A percentile compares a stretch with the other conserved stretches of the same genome.
Conservation (phyloP, 352 stramenopile genomes). For the Globisporangium barbulae region DNA sequence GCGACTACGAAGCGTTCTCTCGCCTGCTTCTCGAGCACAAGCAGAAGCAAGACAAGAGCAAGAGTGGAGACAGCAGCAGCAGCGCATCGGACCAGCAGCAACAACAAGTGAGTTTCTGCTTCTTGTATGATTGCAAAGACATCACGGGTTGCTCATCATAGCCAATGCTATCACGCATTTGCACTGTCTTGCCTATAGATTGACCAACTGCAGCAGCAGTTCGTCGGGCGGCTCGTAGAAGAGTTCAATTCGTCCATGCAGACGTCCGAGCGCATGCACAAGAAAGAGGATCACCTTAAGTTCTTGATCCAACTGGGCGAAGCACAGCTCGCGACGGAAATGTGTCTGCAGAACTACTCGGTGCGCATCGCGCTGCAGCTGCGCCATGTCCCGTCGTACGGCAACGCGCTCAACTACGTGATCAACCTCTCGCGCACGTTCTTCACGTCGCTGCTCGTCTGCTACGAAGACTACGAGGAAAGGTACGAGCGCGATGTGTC, state of each 20-base stretch:
- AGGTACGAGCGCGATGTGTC: conserved; percentile 31
- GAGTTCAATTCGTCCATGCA: conserved; percentile 79
- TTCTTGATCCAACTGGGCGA: conserved; percentile 74
- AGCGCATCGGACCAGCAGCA: conserved; percentile 41
- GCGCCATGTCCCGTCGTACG: conserved; percentile 67
- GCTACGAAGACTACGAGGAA: conserved; percentile 77
- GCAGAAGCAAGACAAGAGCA: conserved; percentile 31
- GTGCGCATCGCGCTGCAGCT: conserved; percentile 74
- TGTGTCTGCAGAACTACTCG: conserved; percentile 84
- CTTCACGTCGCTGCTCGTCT: conserved; percentile 83
- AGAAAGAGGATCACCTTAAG: conserved; percentile 74
- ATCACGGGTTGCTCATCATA: too few species aligned
- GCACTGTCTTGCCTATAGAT: conserved; percentile 22
- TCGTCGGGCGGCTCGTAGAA: conserved; percentile 57
- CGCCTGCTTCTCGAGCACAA: conserved; percentile 44
- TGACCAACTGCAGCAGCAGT: conserved; percentile 47
- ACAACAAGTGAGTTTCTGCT: conserved; percentile 27
- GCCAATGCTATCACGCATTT: background rate
- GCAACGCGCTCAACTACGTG: conserved; percentile 76
- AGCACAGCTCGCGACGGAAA: conserved; percentile 61
- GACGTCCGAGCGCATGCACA: conserved; percentile 77
- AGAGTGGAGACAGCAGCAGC: conserved; percentile 31
- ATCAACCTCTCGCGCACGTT: conserved; percentile 81
- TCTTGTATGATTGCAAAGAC: background rate
- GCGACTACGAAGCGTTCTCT: conserved; percentile 64